These are phyloP conservation scores for Chamaecrista fasciculata DNA, from an alignment of 306 rosid genomes.

Conservation along the genomic window DNA sequence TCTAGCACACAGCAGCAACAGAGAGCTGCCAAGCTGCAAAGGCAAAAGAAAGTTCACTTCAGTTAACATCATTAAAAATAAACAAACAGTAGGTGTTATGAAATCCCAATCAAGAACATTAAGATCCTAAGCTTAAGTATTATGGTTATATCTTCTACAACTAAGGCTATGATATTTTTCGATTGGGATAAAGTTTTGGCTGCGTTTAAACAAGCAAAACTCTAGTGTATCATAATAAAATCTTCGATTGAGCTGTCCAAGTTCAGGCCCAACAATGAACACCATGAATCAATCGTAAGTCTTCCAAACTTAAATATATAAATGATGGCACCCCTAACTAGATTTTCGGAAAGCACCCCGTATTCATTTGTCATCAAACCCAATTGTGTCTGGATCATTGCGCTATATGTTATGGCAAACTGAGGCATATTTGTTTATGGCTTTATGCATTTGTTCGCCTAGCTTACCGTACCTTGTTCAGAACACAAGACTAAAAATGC, in stretches of 20 bases:
- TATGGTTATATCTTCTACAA: not conserved
- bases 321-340: not conserved
- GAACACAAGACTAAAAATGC: not conserved
- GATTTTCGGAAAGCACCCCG: not conserved
- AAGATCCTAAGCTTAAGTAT: not conserved
- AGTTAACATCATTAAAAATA: slow-evolving; percentile 13
- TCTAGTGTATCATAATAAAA: not conserved
- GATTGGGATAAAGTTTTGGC: not conserved
- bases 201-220: not conserved
- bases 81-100: too few species aligned
- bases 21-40: slow-evolving; percentile 75
- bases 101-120: not conserved
- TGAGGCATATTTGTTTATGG: too few species aligned
- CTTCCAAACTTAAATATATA: not conserved
- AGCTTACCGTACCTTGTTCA: not conserved
- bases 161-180: not conserved
- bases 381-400: not conserved
- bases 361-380: not conserved
- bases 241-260: not conserved
- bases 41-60: slow-evolving; percentile 14
- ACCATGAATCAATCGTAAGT: not conserved
- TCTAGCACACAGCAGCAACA: slow-evolving; percentile 93
- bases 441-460: not conserved
- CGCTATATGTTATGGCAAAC: not conserved
- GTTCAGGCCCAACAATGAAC: not conserved